Base-by-base conservation (phyloP, 1,139 yeast species). In the Yamadazyma epiphylla region DNA sequence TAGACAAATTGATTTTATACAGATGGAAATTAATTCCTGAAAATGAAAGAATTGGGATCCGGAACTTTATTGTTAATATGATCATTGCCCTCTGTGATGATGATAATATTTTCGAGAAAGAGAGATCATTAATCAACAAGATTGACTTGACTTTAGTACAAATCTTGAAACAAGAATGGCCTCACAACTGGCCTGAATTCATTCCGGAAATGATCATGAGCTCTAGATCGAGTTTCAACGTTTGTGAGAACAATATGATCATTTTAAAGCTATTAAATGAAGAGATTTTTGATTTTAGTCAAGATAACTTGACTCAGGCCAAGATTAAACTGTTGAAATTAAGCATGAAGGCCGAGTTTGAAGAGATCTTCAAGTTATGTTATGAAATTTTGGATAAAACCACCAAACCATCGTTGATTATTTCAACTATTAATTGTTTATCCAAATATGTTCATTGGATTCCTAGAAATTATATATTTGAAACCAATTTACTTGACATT, bases 81-180 rank as follows among this genome's bases (percentile, higher is more conserved):
- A 87, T 94, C 50, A 83, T 94, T 40, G 73, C 89, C 16, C 75
- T 94, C 71, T 86, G 96, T 60, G 94, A 87, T 42, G 85, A 83
- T 53, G 95, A 88, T 38, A 64, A 70, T n/a, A 69, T 79, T 15
- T 88, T 89, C 54, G 75, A 72, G 35, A 62, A 73, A 28, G 89
- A 89, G 53, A 80, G 80, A 51, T 81, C 96, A 13, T 71, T 91
- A 51, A 86, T 91, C 49, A 87, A 85, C 62, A 94, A 94, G 58
- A 89, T 91, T 47, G 96, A 91, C 60, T 71, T 91, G 53, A 91
- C 97, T 5, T 69, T 91, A 51, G 98, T 91, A 23, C 94, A 91
- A 51, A 81, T 91, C 31, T 75, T 91, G 51, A 91, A 91, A 54
- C 97, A 94, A 60, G 99, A 91, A 55, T 91, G 99, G 99, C 99